Evolutionary conservation across 1,284 basidiomycete genomes (phyloP), one percentile per base, ranked within the genome.

Genomic region (Heterobasidion irregulare): DNA sequence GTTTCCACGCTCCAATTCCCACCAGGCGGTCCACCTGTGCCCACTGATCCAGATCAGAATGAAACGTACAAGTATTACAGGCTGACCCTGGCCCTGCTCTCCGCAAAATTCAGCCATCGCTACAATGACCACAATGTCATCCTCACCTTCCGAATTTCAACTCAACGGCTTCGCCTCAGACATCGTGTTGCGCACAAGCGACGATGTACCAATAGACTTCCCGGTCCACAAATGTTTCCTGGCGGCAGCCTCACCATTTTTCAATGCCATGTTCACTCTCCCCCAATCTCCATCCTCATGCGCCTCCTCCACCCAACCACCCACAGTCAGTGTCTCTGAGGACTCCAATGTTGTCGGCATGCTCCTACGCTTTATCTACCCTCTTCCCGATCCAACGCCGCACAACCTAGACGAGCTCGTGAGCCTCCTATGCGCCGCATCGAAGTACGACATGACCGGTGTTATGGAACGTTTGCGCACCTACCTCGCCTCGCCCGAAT

Each of bases 201-300:
- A 58, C 47, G 43, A 61, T 8, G 55, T 59, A 6, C 56, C 62
- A 6, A 68, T 74, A 53, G 74, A 80, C 59, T 86, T 87, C 63
- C 73, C 69, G 48, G 78, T 82, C n/a, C 85, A 88, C 66, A 72
- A 73, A 59, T 78, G 74, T 64, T 76, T 89, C 57, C 76, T 89
- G 52, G 68, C 77, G 10, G 71, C 73, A 7, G 79, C 83, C 0
- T 89, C 86, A 1, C 75, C 81, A 1, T 83, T 89, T 69, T 89
- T 89, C 67, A 66, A 69, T 52, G 76, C 82, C 55, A 82, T 89
- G 82, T 84, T 89, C 65, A 66, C 78, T 26, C 70, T 89, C 26
- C 34, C 19, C 48, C 86, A 86, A 3, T 83, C 87, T 61, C 68
- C 69, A 26, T 62, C 63, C 53, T 43, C 57, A 44, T 41, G 46